Conservation (phyloP, 2,329 filamentous ascomycete species). For the Fusarium chlamydosporum region DNA sequence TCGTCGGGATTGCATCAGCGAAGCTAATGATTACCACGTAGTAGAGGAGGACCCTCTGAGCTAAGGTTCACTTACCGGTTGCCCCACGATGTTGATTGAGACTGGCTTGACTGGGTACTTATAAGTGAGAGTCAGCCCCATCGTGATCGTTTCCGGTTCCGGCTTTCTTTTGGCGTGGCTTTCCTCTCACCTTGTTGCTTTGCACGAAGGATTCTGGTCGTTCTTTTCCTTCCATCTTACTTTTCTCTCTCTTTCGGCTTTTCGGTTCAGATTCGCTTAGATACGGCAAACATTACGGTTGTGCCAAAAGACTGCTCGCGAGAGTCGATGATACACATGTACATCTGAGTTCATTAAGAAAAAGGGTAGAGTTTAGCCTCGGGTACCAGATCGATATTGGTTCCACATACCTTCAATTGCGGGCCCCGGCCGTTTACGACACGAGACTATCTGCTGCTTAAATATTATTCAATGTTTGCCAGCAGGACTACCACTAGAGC, state of each 20-base stretch:
- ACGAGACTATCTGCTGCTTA: slow-evolving; percentile 6
- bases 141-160: slow-evolving; percentile 24
- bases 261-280: slow-evolving; percentile 38
- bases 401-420: slow-evolving; percentile 29
- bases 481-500: slow-evolving; percentile 35
- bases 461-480: slow-evolving; percentile 35
- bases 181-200: slow-evolving; percentile 16
- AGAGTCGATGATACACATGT: slow-evolving; percentile 4
- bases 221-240: slow-evolving; percentile 6
- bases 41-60: slow-evolving; percentile 25
- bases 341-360: slow-evolving; percentile 5
- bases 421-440: slow-evolving; percentile 6
- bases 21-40: slow-evolving; percentile 28
- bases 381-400: slow-evolving; percentile 24
- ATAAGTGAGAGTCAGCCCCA: slow-evolving; percentile 35
- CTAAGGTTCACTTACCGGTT: slow-evolving; percentile 17
- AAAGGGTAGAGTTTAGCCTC: slow-evolving; percentile 18
- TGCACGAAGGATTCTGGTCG: slow-evolving; percentile 22
- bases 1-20: slow-evolving; percentile 35
- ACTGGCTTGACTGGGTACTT: slow-evolving; percentile 26
- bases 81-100: slow-evolving; percentile 31
- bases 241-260: slow-evolving; percentile 16
- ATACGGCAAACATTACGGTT: slow-evolving; percentile 22
- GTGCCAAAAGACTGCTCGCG: slow-evolving; percentile 10
- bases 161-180: slow-evolving; percentile 6